Percentiles rank a stretch among this genome's conserved stretches.
phyloP scores from a whole-genome alignment of 2,329 filamentous ascomycete species.

The Grosmannia huntii region DNA sequence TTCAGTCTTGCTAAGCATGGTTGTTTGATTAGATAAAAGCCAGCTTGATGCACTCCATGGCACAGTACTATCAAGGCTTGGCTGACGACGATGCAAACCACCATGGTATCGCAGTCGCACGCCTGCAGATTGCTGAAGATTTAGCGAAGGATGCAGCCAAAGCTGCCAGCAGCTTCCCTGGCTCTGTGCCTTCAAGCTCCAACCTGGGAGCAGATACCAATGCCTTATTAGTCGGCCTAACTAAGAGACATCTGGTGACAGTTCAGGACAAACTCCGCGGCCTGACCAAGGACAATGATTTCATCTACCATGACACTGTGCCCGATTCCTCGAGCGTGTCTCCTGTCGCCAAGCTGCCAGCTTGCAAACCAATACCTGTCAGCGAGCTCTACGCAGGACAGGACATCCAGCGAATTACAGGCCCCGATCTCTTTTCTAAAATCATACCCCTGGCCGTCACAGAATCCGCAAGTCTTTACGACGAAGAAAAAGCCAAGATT shows the following conservation, averaged over 20 bases:
- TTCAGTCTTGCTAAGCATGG: conserved; percentile 9
- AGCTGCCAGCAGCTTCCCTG: conserved; percentile 67
- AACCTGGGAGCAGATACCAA: conserved; percentile 77
- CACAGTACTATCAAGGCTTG: conserved; percentile 87
- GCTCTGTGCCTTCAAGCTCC: conserved; percentile 63
- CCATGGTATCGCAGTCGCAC: conserved; percentile 72
- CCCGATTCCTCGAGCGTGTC: conserved; percentile 73
- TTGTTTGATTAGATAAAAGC: conserved; percentile 50
- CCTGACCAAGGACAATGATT: conserved; percentile 86
- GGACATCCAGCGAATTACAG: conserved; percentile 93
- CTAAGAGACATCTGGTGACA: conserved; percentile 67
- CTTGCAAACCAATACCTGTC: conserved; percentile 92
- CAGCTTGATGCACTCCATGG: conserved; percentile 68
- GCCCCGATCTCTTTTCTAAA: conserved; percentile 91
- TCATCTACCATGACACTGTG: conserved; percentile 91
- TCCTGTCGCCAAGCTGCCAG: conserved; percentile 78
- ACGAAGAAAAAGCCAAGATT: conserved; percentile 95
- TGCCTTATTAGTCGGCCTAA: conserved; percentile 59
- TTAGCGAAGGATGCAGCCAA: conserved; percentile 68
- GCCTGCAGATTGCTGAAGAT: conserved; percentile 68
- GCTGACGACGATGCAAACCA: conserved; percentile 82
- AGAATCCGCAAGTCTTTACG: conserved; percentile 91
- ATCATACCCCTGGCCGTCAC: conserved; percentile 94
- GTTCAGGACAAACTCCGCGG: conserved; percentile 71
- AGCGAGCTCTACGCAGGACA: conserved; percentile 94